A percentile compares a stretch with the other conserved stretches of the same genome.
phyloP scores from a whole-genome alignment of 1,284 basidiomycete genomes.

The Meripilus lineatus region DNA sequence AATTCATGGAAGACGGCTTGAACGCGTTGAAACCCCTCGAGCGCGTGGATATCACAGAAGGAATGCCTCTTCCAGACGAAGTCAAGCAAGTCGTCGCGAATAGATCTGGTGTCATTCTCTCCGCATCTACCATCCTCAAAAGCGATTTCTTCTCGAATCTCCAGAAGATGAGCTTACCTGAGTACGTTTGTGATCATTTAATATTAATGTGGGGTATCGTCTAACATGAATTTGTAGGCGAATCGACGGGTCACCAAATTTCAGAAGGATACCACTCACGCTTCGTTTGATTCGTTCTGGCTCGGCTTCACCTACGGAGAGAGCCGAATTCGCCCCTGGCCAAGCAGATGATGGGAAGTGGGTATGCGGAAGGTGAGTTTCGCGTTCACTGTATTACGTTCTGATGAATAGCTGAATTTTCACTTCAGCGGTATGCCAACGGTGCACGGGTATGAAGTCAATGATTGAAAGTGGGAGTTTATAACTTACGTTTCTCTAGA shows the following conservation, averaged over 20 bases:
- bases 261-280: constrained; percentile 73
- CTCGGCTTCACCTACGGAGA: constrained; percentile 26
- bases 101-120: constrained; percentile 84
- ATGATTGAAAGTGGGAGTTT: neutral
- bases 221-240: constrained; percentile 45
- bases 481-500: constrained; percentile 33
- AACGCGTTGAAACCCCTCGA: constrained; percentile 85
- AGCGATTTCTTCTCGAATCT: constrained; percentile 95
- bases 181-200: constrained; percentile 69
- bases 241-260: constrained; percentile 92
- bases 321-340: constrained; percentile 34
- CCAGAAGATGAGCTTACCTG: constrained; percentile 92
- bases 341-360: constrained; percentile 47
- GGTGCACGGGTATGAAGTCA: constrained; percentile 64
- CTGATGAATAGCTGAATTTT: neutral
- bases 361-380: constrained; percentile 77
- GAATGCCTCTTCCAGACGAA: constrained; percentile 85
- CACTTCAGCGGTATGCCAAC: constrained; percentile 79
- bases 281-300: constrained; percentile 37
- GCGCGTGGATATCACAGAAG: constrained; percentile 65
- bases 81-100: constrained; percentile 81
- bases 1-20: constrained; percentile 77
- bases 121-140: constrained; percentile 93
- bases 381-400: constrained; percentile 2
- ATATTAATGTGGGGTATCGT: neutral